A percentile compares a stretch with the other conserved stretches of the same genome.
Conservation (phyloP, 139 green algal species). For the Trebouxia sp. region DNA sequence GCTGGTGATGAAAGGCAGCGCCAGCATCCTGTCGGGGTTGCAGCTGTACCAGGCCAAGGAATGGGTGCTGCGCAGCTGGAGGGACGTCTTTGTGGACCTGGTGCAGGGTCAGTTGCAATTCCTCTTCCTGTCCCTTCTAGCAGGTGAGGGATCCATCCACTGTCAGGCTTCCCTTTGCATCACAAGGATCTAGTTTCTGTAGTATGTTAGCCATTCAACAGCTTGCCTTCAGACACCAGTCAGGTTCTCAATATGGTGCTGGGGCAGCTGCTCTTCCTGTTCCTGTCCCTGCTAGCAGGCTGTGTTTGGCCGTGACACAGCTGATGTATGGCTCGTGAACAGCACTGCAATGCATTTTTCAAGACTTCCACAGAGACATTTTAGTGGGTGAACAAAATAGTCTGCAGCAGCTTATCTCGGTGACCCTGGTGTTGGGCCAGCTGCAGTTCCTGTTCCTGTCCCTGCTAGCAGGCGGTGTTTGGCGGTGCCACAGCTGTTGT, state of each 20-base stretch:
- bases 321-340: too few relatives aligned
- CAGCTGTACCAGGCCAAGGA: conserved; percentile 58
- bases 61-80: conserved; percentile 58
- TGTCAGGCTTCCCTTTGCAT: background rate
- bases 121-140: conserved; percentile 56
- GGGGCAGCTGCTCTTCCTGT: conserved; percentile 62
- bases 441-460: conserved; percentile 63
- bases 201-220: too few relatives aligned
- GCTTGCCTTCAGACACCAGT: too few relatives aligned
- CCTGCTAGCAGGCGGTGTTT: conserved; percentile 34
- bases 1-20: conserved; percentile 46
- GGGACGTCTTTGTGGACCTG: conserved; percentile 62
- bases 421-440: conserved; percentile 65
- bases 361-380: too few relatives aligned
- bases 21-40: conserved; percentile 45
- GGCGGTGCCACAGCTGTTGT: too few relatives aligned
- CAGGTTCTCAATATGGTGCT: too few relatives aligned
- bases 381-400: too few relatives aligned
- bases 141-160: conserved; percentile 11
- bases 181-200: too few relatives aligned
- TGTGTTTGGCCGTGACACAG: too few relatives aligned
- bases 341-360: too few relatives aligned
- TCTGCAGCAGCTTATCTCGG: too few relatives aligned
- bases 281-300: conserved; percentile 47
- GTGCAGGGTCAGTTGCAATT: conserved; percentile 70